phyloP scores from a whole-genome alignment of 805 yeast species.

The Kodamaea laetipori region DNA sequence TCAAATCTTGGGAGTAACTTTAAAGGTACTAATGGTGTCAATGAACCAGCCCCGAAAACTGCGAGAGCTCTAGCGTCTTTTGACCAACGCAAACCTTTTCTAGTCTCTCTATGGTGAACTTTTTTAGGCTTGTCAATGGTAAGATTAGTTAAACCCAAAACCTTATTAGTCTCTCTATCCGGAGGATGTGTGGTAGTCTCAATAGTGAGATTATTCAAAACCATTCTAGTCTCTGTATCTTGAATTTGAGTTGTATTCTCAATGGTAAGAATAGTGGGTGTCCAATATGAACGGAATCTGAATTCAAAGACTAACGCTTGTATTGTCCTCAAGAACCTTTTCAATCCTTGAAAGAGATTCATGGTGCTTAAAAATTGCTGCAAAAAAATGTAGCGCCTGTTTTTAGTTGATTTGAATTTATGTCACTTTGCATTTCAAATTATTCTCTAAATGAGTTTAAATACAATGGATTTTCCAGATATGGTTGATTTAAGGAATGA shows the following conservation, averaged over 20 bases:
- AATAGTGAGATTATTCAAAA: background rate
- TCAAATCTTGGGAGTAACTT: too few species aligned
- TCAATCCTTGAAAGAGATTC: background rate
- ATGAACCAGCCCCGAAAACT: too few species aligned
- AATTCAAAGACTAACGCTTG: background rate
- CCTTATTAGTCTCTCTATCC: background rate
- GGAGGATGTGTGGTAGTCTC: too few species aligned
- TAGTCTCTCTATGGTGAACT: background rate
- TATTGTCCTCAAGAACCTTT: background rate
- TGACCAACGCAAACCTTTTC: slow-evolving; percentile 1
- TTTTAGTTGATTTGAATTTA: background rate
- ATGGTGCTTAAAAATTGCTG: background rate
- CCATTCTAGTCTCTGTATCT: background rate
- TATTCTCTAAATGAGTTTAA: too few species aligned
- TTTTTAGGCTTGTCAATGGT: background rate
- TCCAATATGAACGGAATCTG: too few species aligned
- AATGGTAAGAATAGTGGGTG: background rate
- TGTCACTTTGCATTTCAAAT: too few species aligned
- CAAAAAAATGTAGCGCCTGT: background rate
- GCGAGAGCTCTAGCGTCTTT: background rate
- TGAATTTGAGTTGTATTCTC: background rate
- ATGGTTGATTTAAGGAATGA: too few species aligned
- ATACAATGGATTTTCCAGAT: too few species aligned
- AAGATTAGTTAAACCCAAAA: background rate
- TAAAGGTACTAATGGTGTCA: background rate